phyloP scores from a whole-genome alignment of 179 eudicot species.

The Actinidia chinensis region DNA sequence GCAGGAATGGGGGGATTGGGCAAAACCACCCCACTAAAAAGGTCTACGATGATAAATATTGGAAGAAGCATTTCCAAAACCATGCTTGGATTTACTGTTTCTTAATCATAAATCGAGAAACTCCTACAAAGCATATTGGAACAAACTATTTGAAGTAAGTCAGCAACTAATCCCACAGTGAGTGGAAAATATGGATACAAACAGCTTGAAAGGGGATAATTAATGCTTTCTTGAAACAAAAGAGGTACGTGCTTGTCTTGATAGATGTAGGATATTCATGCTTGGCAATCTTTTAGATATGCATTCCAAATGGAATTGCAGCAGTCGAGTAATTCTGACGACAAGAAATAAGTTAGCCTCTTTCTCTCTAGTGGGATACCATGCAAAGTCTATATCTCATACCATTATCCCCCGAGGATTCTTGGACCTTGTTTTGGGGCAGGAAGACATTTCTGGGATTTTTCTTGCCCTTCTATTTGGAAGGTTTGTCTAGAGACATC shows the following conservation, averaged over 20 bases:
- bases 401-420: slow-evolving; percentile 4
- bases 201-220: slow-evolving; percentile 1
- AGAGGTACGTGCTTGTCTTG: slow-evolving; percentile 22
- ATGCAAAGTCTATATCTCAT: background rate
- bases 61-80: slow-evolving; percentile 10
- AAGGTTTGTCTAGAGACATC: slow-evolving; percentile 7
- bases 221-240: slow-evolving; percentile 14
- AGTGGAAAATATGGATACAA: slow-evolving; percentile 17
- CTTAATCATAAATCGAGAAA: slow-evolving; percentile 10
- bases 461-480: slow-evolving; percentile 15
- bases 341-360: slow-evolving; percentile 24
- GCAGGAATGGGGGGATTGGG: slow-evolving; percentile 30
- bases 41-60: slow-evolving; percentile 9
- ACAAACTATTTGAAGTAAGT: slow-evolving; percentile 2
- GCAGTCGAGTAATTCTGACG: slow-evolving; percentile 26
- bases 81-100: slow-evolving; percentile 29
- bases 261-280: slow-evolving; percentile 20
- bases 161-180: slow-evolving; percentile 10
- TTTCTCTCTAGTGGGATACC: background rate
- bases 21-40: slow-evolving; percentile 26
- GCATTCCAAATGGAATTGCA: slow-evolving; percentile 6
- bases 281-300: slow-evolving; percentile 14
- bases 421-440: slow-evolving; percentile 23
- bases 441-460: slow-evolving; percentile 10
- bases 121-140: slow-evolving; percentile 12